Evolutionary conservation across 2,329 filamentous ascomycete species (phyloP).

Genomic region (Stromatinia cepivora): DNA sequence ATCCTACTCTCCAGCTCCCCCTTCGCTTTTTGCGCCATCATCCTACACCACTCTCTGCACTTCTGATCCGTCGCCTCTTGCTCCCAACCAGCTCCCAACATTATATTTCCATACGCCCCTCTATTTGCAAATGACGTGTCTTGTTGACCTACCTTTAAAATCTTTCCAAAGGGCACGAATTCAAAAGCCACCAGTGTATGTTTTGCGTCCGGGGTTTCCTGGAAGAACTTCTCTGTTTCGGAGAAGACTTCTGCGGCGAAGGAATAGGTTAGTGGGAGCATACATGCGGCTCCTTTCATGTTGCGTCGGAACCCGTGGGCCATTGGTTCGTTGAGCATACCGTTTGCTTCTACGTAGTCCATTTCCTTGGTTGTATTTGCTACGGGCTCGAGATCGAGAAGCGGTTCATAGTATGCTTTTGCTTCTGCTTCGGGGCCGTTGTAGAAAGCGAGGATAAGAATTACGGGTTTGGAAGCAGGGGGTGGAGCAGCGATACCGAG

Average conservation of each 20-base stretch:
- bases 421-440: constrained; percentile 42
- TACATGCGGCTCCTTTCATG: constrained; percentile 22
- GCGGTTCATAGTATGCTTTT: constrained; percentile 34
- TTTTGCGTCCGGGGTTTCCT: constrained; percentile 28
- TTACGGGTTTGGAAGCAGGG: constrained; percentile 4
- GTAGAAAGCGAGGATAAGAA: constrained; percentile 38
- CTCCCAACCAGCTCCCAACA: constrained; percentile 40
- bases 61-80: constrained; percentile 26
- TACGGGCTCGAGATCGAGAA: constrained; percentile 39
- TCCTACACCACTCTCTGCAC: constrained; percentile 31
- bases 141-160: constrained; percentile 29
- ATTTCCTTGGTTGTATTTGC: constrained; percentile 35
- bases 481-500: constrained; percentile 25
- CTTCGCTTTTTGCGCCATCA: constrained; percentile 27
- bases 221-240: constrained; percentile 39
- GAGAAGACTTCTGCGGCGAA: constrained; percentile 31
- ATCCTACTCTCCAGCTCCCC: constrained; percentile 25
- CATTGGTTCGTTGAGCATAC: constrained; percentile 37
- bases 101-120: constrained; percentile 34
- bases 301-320: constrained; percentile 25
- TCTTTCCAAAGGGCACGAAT: constrained; percentile 30
- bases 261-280: constrained; percentile 22
- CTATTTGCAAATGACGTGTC: constrained; percentile 37
- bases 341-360: constrained; percentile 42
- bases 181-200: constrained; percentile 33